A percentile compares a stretch with the other conserved stretches of the same genome.
Evolutionary conservation across 1,284 basidiomycete species (phyloP).

Genomic region (Meira nashicola): DNA sequence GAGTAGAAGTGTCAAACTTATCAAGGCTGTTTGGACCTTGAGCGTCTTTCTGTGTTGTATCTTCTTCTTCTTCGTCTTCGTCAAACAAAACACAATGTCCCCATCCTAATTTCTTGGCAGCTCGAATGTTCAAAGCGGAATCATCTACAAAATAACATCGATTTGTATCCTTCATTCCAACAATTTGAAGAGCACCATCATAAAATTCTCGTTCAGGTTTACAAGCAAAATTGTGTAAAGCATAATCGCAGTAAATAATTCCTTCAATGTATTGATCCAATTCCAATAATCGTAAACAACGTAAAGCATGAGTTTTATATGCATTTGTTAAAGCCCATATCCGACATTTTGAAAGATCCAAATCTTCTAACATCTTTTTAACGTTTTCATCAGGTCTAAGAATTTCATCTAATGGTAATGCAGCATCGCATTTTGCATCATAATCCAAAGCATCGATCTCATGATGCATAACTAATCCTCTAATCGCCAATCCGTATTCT

Average conservation of each 20-base stretch:
- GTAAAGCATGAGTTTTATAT: slow-evolving; percentile 58
- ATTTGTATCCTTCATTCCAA: slow-evolving; percentile 19
- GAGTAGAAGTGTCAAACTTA: neutral
- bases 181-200: slow-evolving; percentile 29
- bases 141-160: slow-evolving; percentile 50
- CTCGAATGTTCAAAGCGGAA: slow-evolving; percentile 39
- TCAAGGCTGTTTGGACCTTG: neutral
- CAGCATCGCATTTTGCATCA: slow-evolving; percentile 74
- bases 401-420: slow-evolving; percentile 74
- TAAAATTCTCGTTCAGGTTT: slow-evolving; percentile 65
- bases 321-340: slow-evolving; percentile 54
- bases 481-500: slow-evolving; percentile 73
- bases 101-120: slow-evolving; percentile 47
- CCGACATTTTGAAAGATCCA: slow-evolving; percentile 71
- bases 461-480: slow-evolving; percentile 74
- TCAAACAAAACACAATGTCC: slow-evolving; percentile 39
- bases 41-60: neutral
- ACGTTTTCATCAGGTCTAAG: slow-evolving; percentile 65
- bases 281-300: slow-evolving; percentile 70
- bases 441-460: slow-evolving; percentile 80
- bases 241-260: slow-evolving; percentile 76
- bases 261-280: slow-evolving; percentile 73
- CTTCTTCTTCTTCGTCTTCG: slow-evolving; percentile 24
- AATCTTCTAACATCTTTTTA: slow-evolving; percentile 68
- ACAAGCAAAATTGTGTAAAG: slow-evolving; percentile 65